Conservation (phyloP, 2,329 filamentous ascomycete genomes). For the Fragosphaeria purpurea region DNA sequence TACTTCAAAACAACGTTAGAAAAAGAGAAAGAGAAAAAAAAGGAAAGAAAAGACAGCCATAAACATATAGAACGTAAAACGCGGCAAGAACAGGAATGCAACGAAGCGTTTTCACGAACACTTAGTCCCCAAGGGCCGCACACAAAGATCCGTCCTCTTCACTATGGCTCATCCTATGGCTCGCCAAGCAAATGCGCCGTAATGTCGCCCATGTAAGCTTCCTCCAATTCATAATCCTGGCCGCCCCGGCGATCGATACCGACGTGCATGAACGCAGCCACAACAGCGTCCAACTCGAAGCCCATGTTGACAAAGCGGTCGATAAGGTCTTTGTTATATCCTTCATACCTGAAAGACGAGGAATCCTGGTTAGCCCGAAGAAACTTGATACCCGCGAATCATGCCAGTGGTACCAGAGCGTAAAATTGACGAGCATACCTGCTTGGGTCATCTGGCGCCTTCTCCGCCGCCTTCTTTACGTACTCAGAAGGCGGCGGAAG, state of each 20-base stretch:
- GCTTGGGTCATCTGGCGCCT: slow-evolving; percentile 40
- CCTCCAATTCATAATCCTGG: slow-evolving; percentile 75
- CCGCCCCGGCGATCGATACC: slow-evolving; percentile 72
- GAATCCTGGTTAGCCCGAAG: neutral
- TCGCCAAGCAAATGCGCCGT: slow-evolving; percentile 78
- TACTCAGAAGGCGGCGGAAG: slow-evolving; percentile 28
- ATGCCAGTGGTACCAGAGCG: neutral
- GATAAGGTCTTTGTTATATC: slow-evolving; percentile 77
- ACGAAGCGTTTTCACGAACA: no score
- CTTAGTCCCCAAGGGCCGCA: no score
- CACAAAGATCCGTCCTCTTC: no score
- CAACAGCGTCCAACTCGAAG: slow-evolving; percentile 78
- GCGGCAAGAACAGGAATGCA: no score
- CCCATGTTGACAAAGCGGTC: slow-evolving; percentile 85
- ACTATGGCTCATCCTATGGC: slow-evolving; percentile 31
- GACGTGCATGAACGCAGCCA: slow-evolving; percentile 70
- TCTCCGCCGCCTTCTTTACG: slow-evolving; percentile 41
- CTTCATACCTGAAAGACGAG: slow-evolving; percentile 56
- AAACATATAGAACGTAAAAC: no score
- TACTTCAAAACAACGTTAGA: no score
- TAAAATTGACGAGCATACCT: slow-evolving; percentile 16
- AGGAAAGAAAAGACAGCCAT: no score
- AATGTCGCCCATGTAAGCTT: slow-evolving; percentile 83
- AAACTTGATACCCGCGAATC: slow-evolving; percentile 56
- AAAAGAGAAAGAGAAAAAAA: no score